phyloP scores from a whole-genome alignment of 768 basidiomycete genomes.

The Nidularia sp. region DNA sequence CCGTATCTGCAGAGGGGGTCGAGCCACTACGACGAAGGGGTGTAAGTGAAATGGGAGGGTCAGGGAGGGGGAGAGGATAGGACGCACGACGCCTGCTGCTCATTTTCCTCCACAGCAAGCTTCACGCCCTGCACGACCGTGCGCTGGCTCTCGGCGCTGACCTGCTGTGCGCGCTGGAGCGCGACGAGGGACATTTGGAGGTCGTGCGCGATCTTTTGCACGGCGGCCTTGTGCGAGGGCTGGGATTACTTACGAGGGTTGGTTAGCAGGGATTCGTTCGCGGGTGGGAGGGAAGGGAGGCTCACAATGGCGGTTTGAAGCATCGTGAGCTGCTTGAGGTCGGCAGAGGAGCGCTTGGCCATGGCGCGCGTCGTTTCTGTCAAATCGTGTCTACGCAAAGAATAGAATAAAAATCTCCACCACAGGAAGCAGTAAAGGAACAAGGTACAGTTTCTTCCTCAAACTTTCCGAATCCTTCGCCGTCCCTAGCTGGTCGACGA shows the following conservation, averaged over 20 bases:
- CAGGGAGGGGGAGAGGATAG: too few species aligned
- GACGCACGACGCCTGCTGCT: slow-evolving; percentile 23
- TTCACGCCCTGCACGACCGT: slow-evolving; percentile 86
- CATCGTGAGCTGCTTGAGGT: slow-evolving; percentile 82
- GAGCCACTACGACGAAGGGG: neutral
- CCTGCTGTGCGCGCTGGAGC: slow-evolving; percentile 89
- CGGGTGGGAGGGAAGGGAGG: neutral
- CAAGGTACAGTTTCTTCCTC: slow-evolving; percentile 81
- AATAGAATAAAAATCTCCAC: slow-evolving; percentile 3
- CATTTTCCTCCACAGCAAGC: slow-evolving; percentile 77
- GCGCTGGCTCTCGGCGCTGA: slow-evolving; percentile 86
- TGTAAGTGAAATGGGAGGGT: too few species aligned
- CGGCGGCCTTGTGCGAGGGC: slow-evolving; percentile 77
- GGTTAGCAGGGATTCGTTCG: neutral
- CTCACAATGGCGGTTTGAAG: slow-evolving; percentile 61
- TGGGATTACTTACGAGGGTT: slow-evolving; percentile 17
- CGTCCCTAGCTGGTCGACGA: slow-evolving; percentile 96
- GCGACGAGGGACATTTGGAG: slow-evolving; percentile 85
- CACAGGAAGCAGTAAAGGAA: neutral
- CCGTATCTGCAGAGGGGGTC: slow-evolving; percentile 1
- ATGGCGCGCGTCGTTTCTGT: slow-evolving; percentile 93
- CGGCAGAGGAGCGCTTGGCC: slow-evolving; percentile 91
- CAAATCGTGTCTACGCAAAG: slow-evolving; percentile 71
- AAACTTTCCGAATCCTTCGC: slow-evolving; percentile 73
- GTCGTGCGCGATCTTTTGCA: slow-evolving; percentile 93